Evolutionary conservation across 176 grass and related monocot genomes (phyloP), one percentile per base, ranked within the genome.

Genomic region (Poa pratensis): DNA sequence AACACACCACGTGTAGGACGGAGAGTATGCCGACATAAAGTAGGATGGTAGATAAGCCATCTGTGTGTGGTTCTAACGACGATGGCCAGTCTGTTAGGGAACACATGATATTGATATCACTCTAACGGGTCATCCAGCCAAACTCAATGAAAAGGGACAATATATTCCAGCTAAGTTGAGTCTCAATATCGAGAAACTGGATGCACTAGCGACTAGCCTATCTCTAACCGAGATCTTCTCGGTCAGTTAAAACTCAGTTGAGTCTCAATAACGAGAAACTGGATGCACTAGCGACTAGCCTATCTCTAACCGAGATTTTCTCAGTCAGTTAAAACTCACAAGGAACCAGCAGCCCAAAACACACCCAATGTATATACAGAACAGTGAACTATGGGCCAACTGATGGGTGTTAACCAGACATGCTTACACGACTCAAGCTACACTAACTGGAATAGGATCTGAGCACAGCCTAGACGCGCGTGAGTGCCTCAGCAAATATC

Each of bases 1-100:
- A 87, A 74, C 73, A 74, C 39, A 75, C 80, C 68, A 80, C 45
- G 64, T 46, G 66, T 79, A 28, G 17, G 34, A 26, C 3, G 6
- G 3, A 9, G 39, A 35, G 73, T 58, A 27, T 78, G 37, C 68
- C 48, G 27, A 74, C 48, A 80, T 23, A 83, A 74, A 40, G 27
- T 6, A 34, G 50, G 69, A 28, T 71, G 32, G 30, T 15, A 28
- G 15, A 68, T 69, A 66, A 26, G 58, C 60, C 69, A 59, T 51
- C 51, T 30, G 19, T 5, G 10, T 30, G 34, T 61, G 53, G 34
- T 30, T 73, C 42, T 35, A 53, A 52, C 1, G 20, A 83, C 30
- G 18, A 76, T 69, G 9, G 53, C 14, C 28, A 77, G 14, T 61
- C 62, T 18, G 35, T 42, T 73, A 35, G 24, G 22, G 51, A 54